Conservation (phyloP, 345 rosid genomes). For the Erodium maritimum region DNA sequence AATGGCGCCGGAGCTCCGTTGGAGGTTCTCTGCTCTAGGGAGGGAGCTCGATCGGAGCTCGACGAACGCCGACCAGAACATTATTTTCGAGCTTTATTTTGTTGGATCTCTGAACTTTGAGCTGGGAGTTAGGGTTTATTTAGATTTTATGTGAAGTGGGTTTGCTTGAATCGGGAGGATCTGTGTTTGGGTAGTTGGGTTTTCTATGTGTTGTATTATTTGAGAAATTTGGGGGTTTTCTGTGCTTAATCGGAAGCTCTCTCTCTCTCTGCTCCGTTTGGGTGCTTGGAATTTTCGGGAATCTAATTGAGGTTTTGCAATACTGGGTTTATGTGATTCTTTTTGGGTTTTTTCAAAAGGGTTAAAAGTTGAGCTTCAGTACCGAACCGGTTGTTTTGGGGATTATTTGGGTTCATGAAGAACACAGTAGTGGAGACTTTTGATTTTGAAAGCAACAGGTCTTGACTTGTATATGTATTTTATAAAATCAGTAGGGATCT, state of each 20-base stretch:
- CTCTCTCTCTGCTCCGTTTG: conserved; percentile 1
- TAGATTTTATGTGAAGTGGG: not conserved
- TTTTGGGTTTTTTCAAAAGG: not conserved
- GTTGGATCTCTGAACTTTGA: not conserved
- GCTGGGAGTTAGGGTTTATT: not conserved
- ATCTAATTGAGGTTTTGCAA: not conserved
- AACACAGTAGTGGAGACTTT: not conserved
- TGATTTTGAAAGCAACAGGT: not conserved
- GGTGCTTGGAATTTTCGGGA: not conserved
- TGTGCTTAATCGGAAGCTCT: not conserved
- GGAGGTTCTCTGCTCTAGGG: too few species aligned
- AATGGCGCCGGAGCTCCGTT: too few species aligned
- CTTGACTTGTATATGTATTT: not conserved
- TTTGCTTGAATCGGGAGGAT: not conserved
- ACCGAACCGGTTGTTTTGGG: not conserved
- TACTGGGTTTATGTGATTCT: conserved; percentile 5
- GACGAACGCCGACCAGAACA: too few species aligned
- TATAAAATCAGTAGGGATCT: not conserved
- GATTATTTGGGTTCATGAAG: not conserved
- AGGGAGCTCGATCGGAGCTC: too few species aligned
- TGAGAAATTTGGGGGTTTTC: not conserved
- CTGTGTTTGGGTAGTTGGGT: not conserved
- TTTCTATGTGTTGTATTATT: too few species aligned
- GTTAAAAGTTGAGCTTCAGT: not conserved
- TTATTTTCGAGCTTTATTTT: not conserved